Base-by-base conservation (phyloP, 257 asterid species). In the Solanum rostratum region DNA sequence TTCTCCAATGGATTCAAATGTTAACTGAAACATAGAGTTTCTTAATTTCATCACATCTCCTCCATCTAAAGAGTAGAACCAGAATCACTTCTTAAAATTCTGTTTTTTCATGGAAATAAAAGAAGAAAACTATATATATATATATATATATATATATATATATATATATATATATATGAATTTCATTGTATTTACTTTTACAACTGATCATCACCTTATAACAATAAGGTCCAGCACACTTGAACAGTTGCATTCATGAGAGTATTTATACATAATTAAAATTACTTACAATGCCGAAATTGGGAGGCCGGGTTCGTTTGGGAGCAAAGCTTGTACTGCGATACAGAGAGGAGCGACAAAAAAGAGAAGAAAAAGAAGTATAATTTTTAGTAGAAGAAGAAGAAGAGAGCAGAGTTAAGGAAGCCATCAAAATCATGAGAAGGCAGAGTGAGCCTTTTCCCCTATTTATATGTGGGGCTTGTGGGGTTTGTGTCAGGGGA, bases 341-440 rank as follows among this genome's bases (percentile, higher is more conserved):
- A 59, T 57, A 30, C 16, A 79, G 20, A 19, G 86, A 88, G 79
- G 85, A 83, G 70, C 86, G 80, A 7, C 84, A 91, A 88, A 69
- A 88, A 55, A 55, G 91, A 59, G n/a, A n/a, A n/a, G n/a, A 82
- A 33, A 85, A 88, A 69, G 89, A 55, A 55, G 91, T 49, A 33
- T 14, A 6, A 8, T 15, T 68, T 3, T 18, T 68, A 16, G 19
- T 1, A 33, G 50, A 18, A 18, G 65, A 24, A 30, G 33, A 33
- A 37, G 91, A 83, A 5, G 85, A 80, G 6, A 91, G 92, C 71
- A 88, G 30, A 22, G 87, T 84, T 87, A 91, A 63, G 1, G 92
- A 89, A 84, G 92, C 89, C 95, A 91, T 92, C 39, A 63, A 81
- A 41, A n/a, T 19, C 43, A 57, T 24, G 63, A 20, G 9, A 54